These are phyloP conservation scores for Suillus lakei DNA, from an alignment of 768 basidiomycete species.

Conservation along the genomic window DNA sequence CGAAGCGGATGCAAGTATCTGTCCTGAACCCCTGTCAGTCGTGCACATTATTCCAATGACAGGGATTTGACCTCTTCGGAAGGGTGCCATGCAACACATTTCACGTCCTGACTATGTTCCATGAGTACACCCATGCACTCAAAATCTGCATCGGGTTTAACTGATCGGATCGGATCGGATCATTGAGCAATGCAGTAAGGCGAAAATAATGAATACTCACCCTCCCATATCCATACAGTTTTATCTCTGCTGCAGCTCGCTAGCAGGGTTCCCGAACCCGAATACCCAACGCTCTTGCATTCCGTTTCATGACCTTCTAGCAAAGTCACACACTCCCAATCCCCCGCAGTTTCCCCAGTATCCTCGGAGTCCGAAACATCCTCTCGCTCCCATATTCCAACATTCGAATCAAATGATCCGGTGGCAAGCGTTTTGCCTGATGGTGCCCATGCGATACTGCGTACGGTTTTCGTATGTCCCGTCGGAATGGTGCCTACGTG, in stretches of 20 bases:
- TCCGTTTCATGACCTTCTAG: slow-evolving; percentile 97
- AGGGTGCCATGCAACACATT: slow-evolving; percentile 94
- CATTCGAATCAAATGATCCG: slow-evolving; percentile 91
- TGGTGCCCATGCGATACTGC: slow-evolving; percentile 87
- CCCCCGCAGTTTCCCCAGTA: slow-evolving; percentile 40
- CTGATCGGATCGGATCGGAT: slow-evolving; percentile 41
- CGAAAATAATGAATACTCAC: slow-evolving; percentile 42
- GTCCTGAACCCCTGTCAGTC: slow-evolving; percentile 28
- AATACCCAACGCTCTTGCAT: slow-evolving; percentile 91
- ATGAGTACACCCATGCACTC: slow-evolving; percentile 95
- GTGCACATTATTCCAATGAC: slow-evolving; percentile 10
- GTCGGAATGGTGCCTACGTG: slow-evolving; percentile 74
- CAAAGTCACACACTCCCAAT: slow-evolving; percentile 89
- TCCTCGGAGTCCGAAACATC: slow-evolving; percentile 42
- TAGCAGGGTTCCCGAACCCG: slow-evolving; percentile 72
- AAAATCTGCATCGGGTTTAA: slow-evolving; percentile 90
- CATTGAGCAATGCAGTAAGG: neutral
- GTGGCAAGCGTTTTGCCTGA: slow-evolving; percentile 87
- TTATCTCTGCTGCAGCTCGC: slow-evolving; percentile 97
- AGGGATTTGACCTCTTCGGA: slow-evolving; percentile 74
- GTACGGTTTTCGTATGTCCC: slow-evolving; percentile 87
- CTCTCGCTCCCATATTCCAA: slow-evolving; percentile 88
- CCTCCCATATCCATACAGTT: slow-evolving; percentile 99
- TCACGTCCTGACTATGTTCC: slow-evolving; percentile 98
- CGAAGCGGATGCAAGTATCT: slow-evolving; percentile 96